Base-by-base conservation (phyloP, 306 rosid species). In the Ceratonia siliqua region DNA sequence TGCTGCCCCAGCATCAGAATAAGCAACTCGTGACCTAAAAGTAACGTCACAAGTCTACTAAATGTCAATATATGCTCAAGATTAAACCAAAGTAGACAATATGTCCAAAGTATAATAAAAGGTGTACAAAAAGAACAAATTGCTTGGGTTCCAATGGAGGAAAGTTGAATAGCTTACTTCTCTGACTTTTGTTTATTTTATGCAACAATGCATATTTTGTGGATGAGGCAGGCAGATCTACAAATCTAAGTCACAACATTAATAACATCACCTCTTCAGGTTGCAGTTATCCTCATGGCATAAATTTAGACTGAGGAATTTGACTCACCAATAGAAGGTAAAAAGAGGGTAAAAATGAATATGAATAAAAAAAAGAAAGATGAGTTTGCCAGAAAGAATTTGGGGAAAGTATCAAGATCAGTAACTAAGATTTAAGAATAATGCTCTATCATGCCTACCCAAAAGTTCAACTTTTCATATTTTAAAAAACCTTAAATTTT, bases 1-100 rank as follows among this genome's bases (percentile, higher is more conserved):
- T 13, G 89, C 76, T 2, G 80, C 79, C 53, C 96, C 96, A 28
- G 90, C 93, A 82, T 94, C 99, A 61, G 89, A 90, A 59, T 86
- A 81, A 42, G 92, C 93, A 39, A 90, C 61, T 9, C 78, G 83
- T 78, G 81, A 12, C 93, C 93, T 82, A 83, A 84, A 89, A 83
- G 83, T 79, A 39, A 82, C 53, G 88, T 77, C 62, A 68, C 72
- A 79, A 13, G 70, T 72, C 46, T 62, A 73, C 14, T 54, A 33
- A 41, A 58, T 39, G 78, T 81, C 65, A 87, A 62, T 77, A 41
- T 17, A 58, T 21, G 35, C 6, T 72, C 79, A 61, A 55, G 65
- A 36, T n/a, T 74, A n/a, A 67, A 67, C 72, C 68, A 70, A 71
- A 61, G 25, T 55, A 46, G 68, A n/a, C n/a, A n/a, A n/a, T 25